Base-by-base conservation (phyloP, 345 rosid species). In the Hibiscus tridactylites region DNA sequence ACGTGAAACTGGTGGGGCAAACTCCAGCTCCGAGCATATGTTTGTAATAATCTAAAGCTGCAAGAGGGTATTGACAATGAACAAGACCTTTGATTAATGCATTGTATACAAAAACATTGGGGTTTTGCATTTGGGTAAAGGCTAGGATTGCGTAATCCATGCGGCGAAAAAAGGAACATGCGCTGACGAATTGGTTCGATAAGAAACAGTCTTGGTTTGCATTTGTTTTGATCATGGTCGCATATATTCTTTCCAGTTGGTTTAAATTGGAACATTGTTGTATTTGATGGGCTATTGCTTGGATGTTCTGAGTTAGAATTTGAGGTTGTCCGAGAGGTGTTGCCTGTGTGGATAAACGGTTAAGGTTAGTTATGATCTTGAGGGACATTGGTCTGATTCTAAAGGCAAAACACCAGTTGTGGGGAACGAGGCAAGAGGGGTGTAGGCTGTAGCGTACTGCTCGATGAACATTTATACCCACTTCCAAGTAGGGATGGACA, bases 41-140 rank as follows among this genome's bases (percentile, higher is more conserved):
- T 26, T 53, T 19, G 74, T 83, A 85, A 12, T 75, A 58, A 33
- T 77, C 72, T 11, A 85, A 79, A 35, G 96, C 89, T 66, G 70
- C 82, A 52, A 78, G 6, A 2, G 90, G 90, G 68, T 44, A 13
- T 21, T 68, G 50, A 54, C 83, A 76, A 29, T 68, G 78, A 64
- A 81, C 80, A 35, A 85, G 76, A 69, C 85, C 90, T 77, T 81
- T 79, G 66, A 87, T 82, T 78, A 87, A 72, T 1, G 95, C 96
- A 73, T 90, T 92, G 64, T 90, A 88, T 31, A 88, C 92, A 65
- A 83, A 90, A 33, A 74, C 88, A 68, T 88, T 92, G 76, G 90
- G 90, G 46, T 73, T 72, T 11, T 77, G 76, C 81, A 87, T 76
- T 59, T 79, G 83, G 79, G 76, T 61, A 74, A 87, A 83, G 56